Percentiles rank a stretch among this genome's conserved stretches.
Conservation (phyloP, 352 stramenopile genomes). For the Phytophthora capsici region DNA sequence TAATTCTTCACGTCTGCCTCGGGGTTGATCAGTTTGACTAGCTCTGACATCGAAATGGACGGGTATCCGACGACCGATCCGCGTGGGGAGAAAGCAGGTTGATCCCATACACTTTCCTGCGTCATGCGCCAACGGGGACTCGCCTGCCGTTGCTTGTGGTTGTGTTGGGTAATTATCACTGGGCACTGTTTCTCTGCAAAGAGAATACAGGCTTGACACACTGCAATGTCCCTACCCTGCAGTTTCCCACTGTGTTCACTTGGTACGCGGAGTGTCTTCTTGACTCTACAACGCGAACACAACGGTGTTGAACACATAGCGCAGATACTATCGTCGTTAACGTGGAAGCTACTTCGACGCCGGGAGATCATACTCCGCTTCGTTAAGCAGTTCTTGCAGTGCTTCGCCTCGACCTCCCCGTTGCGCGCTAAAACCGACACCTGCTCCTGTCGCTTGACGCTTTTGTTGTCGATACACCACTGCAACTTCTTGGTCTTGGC, state of each 20-base stretch:
- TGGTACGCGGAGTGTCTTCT: conserved; percentile 8
- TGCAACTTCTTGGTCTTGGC: conserved; percentile 16
- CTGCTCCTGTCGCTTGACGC: conserved; percentile 3
- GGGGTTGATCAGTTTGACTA: conserved; percentile 7
- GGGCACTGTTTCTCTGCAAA: conserved; percentile 14
- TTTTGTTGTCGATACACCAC: conserved; percentile 22
- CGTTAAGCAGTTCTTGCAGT: conserved; percentile 9
- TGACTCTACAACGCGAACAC: conserved; percentile 12
- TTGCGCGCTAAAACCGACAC: neutral
- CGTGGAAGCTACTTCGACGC: conserved; percentile 2
- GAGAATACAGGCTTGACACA: conserved; percentile 10
- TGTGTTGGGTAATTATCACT: neutral
- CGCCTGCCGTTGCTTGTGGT: conserved; percentile 1
- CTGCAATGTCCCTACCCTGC: conserved; percentile 2
- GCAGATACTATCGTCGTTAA: conserved; percentile 7
- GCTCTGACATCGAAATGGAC: conserved; percentile 15
- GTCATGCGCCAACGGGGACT: conserved; percentile 1
- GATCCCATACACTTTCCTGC: neutral
- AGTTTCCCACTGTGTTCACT: conserved; percentile 4
- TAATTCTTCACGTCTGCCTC: neutral
- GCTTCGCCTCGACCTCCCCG: neutral
- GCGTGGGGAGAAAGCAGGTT: conserved; percentile 7
- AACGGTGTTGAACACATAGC: conserved; percentile 9
- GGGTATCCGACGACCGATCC: conserved; percentile 4
- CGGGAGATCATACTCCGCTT: conserved; percentile 4